Base-by-base conservation (phyloP, 805 yeast genomes). In the Schwanniomyces occidentalis region DNA sequence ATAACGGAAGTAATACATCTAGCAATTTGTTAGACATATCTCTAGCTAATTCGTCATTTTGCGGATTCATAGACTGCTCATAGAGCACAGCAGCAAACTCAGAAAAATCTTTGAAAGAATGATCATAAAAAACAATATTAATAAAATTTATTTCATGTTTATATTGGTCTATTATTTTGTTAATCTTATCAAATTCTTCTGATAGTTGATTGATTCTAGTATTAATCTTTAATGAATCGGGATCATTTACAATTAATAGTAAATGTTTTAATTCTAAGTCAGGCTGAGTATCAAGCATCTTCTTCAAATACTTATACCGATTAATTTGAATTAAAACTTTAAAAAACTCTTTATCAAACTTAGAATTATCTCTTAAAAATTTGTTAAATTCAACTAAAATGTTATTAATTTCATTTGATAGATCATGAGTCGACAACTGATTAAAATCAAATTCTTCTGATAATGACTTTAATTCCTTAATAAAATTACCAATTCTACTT, bases 251-350 rank as follows among this genome's bases (percentile, higher is more conserved):
- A 6, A 50, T 35, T 24, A 34, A 31, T 14, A 34, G 17, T 31
- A 48, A 33, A 19, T 32, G 35, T 17, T 30, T 32, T 8, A 43
- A 29, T 6, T 35, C 24, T 8, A 43, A 34, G 12, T 37, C 35
- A 2, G 46, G 41, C 14, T 39, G 26, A 7, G 35, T 14, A 16
- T 43, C 48, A 17, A 61, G 42, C 21, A 56, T 45, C 3, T 13
- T 19, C 20, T 43, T 45, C 40, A 59, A 49, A 12, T 40, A 34
- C 23, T 48, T 49, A 39, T 55, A 57, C 15, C 58, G 44, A 24
- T 51, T 45, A n/a, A 52, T 39, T 31, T 54, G 59, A 32, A 58
- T 44, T 16, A 50, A 41, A 12, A 54, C 34, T 24, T 42, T 40
- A 35, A 52, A 55, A 32, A 44, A 49, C 20, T 37, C 35, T 5